A percentile compares a stretch with the other conserved stretches of the same genome.
Conservation (phyloP, 1,139 yeast species). For the Casaregolazyma suthepensis region DNA sequence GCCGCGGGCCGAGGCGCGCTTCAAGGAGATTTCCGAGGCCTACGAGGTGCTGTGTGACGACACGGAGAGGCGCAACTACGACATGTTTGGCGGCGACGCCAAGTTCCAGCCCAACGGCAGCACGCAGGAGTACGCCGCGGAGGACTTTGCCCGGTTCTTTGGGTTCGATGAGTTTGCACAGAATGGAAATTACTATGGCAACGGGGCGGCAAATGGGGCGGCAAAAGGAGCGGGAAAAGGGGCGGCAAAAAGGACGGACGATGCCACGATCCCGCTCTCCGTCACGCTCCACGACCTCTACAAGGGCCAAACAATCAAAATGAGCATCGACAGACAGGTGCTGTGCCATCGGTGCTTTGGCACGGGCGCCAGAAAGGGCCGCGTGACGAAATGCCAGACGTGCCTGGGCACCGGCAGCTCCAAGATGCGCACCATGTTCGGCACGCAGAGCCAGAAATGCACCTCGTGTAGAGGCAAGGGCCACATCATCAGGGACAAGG, state of each 20-base stretch:
- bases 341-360: conserved; percentile 72
- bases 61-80: conserved; percentile 48
- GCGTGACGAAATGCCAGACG: conserved; percentile 47
- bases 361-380: conserved; percentile 62
- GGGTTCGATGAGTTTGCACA: conserved; percentile 14
- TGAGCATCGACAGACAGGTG: conserved; percentile 66
- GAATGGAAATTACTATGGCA: conserved; percentile 12
- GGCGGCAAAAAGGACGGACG: conserved; percentile 43
- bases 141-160: conserved; percentile 72
- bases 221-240: conserved; percentile 12
- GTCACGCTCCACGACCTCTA: conserved; percentile 72
- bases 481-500: conserved; percentile 52
- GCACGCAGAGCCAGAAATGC: conserved; percentile 70
- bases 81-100: conserved; percentile 42
- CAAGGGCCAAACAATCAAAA: conserved; percentile 73
- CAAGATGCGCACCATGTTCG: conserved; percentile 57
- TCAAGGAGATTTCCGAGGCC: conserved; percentile 72
- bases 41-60: conserved; percentile 69
- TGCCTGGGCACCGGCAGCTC: conserved; percentile 73
- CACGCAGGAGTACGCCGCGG: conserved; percentile 38
- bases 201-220: conserved; percentile 10
- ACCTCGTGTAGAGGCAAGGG: conserved; percentile 71
- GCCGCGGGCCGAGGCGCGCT: conserved; percentile 60
- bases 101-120: conserved; percentile 6
- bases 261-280: conserved; percentile 58